A percentile compares a stretch with the other conserved stretches of the same genome.
phyloP scores from a whole-genome alignment of 148 eudicot genomes.

The Pharnaceum exiguum region DNA sequence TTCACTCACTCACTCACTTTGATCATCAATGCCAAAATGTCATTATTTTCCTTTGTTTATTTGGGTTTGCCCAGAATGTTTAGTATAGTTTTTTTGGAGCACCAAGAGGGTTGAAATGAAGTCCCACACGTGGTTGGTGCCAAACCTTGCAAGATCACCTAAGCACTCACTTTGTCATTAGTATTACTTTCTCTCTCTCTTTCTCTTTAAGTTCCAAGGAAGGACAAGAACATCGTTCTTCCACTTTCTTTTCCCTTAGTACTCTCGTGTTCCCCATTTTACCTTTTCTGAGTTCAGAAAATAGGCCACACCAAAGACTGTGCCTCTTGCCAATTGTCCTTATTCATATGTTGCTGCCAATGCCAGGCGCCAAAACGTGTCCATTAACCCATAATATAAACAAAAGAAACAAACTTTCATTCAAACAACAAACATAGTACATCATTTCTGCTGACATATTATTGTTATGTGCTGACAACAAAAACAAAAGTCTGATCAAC shows the following conservation, averaged over 20 bases:
- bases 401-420: too few species aligned
- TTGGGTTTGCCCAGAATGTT: slow-evolving; percentile 11
- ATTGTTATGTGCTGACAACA: too few species aligned
- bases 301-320: slow-evolving; percentile 16
- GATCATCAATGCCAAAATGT: slow-evolving; percentile 1
- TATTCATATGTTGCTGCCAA: slow-evolving; percentile 6
- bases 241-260: slow-evolving; percentile 20
- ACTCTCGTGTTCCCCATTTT: slow-evolving; percentile 7
- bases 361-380: slow-evolving; percentile 11
- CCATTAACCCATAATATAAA: too few species aligned
- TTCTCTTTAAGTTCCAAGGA: slow-evolving; percentile 32
- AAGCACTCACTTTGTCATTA: not conserved
- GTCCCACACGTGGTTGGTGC: slow-evolving; percentile 35
- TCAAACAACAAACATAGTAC: too few species aligned
- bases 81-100: slow-evolving; percentile 11
- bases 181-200: not conserved
- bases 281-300: not conserved
- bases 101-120: slow-evolving; percentile 24
- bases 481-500: too few species aligned
- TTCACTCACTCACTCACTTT: slow-evolving; percentile 22
- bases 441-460: too few species aligned
- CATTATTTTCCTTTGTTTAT: slow-evolving; percentile 1
- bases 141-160: slow-evolving; percentile 9
- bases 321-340: slow-evolving; percentile 28
- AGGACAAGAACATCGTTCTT: slow-evolving; percentile 27